Percentiles rank a stretch among this genome's conserved stretches.
These are phyloP conservation scores for Casuarina cunninghamiana DNA, from an alignment of 306 rosid species.

Conservation along the genomic window DNA sequence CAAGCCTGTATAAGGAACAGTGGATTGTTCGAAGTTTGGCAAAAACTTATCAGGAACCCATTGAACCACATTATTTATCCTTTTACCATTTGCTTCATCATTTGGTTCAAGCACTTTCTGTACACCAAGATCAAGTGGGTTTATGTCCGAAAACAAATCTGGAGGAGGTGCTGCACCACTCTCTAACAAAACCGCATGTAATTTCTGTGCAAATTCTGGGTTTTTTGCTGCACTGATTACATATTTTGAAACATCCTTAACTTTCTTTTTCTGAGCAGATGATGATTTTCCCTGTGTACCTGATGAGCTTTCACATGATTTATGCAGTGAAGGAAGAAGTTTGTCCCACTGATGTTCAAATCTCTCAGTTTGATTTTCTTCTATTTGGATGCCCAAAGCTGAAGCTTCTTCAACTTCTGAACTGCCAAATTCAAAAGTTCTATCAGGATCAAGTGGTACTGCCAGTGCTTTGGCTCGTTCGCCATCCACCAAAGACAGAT, in stretches of 20 bases:
- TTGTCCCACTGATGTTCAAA: conserved; percentile 42
- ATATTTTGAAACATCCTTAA: conserved; percentile 80
- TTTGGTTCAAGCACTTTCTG: conserved; percentile 32
- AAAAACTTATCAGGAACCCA: conserved; percentile 39
- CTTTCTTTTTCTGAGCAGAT: conserved; percentile 74
- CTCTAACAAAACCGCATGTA: conserved; percentile 82
- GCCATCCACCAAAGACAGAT: conserved; percentile 34
- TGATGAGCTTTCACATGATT: conserved; percentile 48
- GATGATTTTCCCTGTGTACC: conserved; percentile 52
- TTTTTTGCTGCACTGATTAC: conserved; percentile 85
- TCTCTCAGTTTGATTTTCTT: conserved; percentile 44
- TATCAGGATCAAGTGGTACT: conserved; percentile 39
- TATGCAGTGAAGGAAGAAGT: conserved; percentile 36
- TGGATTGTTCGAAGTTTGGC: conserved; percentile 44
- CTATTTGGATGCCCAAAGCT: conserved; percentile 36
- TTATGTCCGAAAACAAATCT: conserved; percentile 78
- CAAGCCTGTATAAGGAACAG: conserved; percentile 33
- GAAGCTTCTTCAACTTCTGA: conserved; percentile 50
- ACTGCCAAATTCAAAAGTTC: conserved; percentile 39
- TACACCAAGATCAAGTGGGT: conserved; percentile 48
- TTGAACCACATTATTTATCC: conserved; percentile 42
- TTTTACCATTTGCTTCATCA: conserved; percentile 22
- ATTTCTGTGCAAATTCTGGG: conserved; percentile 85
- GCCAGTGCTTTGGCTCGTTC: conserved; percentile 39
- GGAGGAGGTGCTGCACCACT: conserved; percentile 94